Conservation (phyloP, 2,329 filamentous ascomycete species). For the Teratosphaeria zuluensis region DNA sequence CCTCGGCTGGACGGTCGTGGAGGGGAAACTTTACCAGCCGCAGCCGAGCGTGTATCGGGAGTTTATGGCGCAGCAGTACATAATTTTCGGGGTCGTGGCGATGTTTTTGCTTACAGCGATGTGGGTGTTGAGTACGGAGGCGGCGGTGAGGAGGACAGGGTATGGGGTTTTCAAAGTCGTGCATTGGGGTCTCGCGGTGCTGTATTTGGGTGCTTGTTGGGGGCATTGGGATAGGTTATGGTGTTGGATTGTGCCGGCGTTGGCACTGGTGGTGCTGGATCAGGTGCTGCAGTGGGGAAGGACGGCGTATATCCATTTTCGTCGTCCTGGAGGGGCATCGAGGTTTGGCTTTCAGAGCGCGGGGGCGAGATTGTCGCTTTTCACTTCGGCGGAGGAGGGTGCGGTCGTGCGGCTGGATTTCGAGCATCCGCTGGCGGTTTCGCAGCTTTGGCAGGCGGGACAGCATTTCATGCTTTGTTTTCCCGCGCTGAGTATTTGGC, state of each 20-base stretch:
- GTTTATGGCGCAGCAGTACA: slow-evolving; percentile 57
- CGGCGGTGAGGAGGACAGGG: slow-evolving; percentile 55
- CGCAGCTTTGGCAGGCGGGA: slow-evolving; percentile 49
- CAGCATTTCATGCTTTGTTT: slow-evolving; percentile 67
- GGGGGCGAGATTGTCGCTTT: slow-evolving; percentile 42
- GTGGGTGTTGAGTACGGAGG: slow-evolving; percentile 48
- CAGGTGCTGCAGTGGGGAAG: slow-evolving; percentile 40
- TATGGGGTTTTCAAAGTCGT: slow-evolving; percentile 68
- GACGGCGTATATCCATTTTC: slow-evolving; percentile 3
- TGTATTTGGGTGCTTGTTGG: slow-evolving; percentile 68
- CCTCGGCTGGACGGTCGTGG: slow-evolving; percentile 59
- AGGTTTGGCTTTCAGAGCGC: slow-evolving; percentile 41
- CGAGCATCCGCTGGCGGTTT: slow-evolving; percentile 31
- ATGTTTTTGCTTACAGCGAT: slow-evolving; percentile 54
- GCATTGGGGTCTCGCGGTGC: slow-evolving; percentile 62
- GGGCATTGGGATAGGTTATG: slow-evolving; percentile 61
- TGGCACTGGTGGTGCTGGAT: slow-evolving; percentile 58
- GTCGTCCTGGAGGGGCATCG: not conserved
- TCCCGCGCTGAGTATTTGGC: slow-evolving; percentile 56
- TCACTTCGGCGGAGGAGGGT: slow-evolving; percentile 50
- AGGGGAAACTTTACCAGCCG: slow-evolving; percentile 59
- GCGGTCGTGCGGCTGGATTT: slow-evolving; percentile 56
- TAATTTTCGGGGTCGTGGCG: slow-evolving; percentile 63
- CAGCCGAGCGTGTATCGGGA: slow-evolving; percentile 50
- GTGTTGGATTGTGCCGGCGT: slow-evolving; percentile 58